Base-by-base conservation (phyloP, 805 yeast genomes). In the Nakazawaea ambrosiae region DNA sequence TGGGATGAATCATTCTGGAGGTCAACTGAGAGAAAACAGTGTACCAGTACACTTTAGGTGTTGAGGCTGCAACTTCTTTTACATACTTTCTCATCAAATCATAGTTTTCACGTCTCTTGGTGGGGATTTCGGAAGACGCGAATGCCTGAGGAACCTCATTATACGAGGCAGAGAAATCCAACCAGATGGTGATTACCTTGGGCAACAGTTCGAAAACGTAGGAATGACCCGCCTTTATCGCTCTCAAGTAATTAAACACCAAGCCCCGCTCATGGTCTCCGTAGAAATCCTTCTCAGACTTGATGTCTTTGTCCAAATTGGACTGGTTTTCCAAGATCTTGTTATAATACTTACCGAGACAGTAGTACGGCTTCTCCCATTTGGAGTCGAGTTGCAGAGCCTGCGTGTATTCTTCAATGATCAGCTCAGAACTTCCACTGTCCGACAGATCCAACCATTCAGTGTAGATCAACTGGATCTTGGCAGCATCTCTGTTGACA, bases 381-480 rank as follows among this genome's bases (percentile, higher is more conserved):
- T 65, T 54, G 2, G 63, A 61, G 42, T 78, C 78, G 15, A 76
- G 51, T 25, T 63, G 60, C 14, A 74, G 68, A 0, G 90, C 79
- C 4, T 71, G 63, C 20, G 61, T 61, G 47, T 87, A 92, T 45
- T 85, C 85, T 20, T 69, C 70, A 16, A 82, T 71, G 27, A 92
- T 82, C 25, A 78, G 78, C 12, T 70, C 72, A 7, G 94, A 78
- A 7, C 87, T 78, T 23, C 88, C 81, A 51, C 85, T 89, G 35
- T 87, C 89, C 0, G 96, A 84, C 25, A 66, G 66, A 50, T 88
- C 96, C 14, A 88, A 63, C 97, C 97, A 92, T 45, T 78, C 75
- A 0, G 96, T 85, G 51, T 85, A 85, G 41, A 80, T 79, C 33
- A 89, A 60, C 37, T 84, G 82, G n/a, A 77, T 73, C 34, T 65